phyloP scores from a whole-genome alignment of 1,284 basidiomycete species.

The Rhodotorula sp. region DNA sequence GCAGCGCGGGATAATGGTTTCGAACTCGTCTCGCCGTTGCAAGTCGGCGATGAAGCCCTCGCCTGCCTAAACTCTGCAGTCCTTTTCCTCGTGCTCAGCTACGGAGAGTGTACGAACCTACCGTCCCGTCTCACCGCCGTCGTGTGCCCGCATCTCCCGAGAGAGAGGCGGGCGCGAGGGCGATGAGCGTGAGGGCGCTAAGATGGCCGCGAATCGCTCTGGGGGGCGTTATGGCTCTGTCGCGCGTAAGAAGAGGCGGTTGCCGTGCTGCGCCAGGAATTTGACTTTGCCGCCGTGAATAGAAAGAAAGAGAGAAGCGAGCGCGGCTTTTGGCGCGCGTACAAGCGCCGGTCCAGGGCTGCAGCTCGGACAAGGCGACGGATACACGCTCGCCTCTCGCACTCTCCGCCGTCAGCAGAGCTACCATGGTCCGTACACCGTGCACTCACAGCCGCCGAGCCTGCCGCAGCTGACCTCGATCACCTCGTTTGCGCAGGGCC shows the following conservation, averaged over 20 bases:
- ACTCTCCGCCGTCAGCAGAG: background rate
- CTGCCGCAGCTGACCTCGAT: background rate
- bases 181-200: constrained; percentile 1
- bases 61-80: too few relatives aligned
- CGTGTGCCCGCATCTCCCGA: background rate
- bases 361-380: too few relatives aligned
- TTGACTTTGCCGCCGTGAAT: constrained; percentile 12
- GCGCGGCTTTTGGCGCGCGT: background rate
- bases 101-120: background rate
- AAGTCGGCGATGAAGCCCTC: too few relatives aligned
- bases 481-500: constrained; percentile 22
- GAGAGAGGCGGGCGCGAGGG: background rate
- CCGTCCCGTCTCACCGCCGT: constrained; percentile 12
- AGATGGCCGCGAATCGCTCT: constrained; percentile 12
- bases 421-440: background rate
- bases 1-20: too few relatives aligned
- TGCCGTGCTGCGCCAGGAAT: constrained; percentile 7
- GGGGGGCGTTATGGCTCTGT: constrained; percentile 13
- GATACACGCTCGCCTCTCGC: background rate
- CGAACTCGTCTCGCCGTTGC: too few relatives aligned
- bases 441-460: background rate
- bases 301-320: background rate
- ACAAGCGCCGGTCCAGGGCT: too few relatives aligned
- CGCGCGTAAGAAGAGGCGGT: background rate
- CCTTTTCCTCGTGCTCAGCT: background rate